phyloP scores from a whole-genome alignment of 371 early-diverging fungal genomes.

The Encephalitozoon intestinalis region DNA sequence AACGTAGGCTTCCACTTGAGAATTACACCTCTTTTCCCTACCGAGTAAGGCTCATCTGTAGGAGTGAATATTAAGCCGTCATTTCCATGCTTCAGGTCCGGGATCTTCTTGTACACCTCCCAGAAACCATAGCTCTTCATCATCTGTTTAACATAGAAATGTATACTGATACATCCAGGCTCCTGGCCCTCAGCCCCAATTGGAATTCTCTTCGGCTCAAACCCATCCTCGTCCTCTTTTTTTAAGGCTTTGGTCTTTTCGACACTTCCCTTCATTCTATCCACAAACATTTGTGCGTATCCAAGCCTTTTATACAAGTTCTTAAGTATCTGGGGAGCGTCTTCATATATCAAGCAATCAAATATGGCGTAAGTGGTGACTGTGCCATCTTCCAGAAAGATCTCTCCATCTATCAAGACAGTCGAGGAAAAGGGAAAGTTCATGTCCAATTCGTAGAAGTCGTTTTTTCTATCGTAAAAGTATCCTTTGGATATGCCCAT shows the following conservation, averaged over 20 bases:
- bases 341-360: constrained; percentile 55
- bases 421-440: neutral
- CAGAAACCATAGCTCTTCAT: constrained; percentile 57
- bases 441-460: constrained; percentile 27
- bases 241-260: neutral
- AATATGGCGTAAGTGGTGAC: constrained; percentile 45
- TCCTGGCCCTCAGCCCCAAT: neutral
- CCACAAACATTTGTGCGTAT: constrained; percentile 41
- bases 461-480: constrained; percentile 58
- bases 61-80: constrained; percentile 94
- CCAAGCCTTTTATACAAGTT: constrained; percentile 50
- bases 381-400: constrained; percentile 27
- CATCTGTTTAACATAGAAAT: constrained; percentile 54
- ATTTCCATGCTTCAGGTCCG: constrained; percentile 70
- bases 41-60: constrained; percentile 68
- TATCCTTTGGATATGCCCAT: constrained; percentile 15
- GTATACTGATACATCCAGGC: neutral
- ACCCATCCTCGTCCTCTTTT: neutral
- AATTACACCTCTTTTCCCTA: constrained; percentile 77
- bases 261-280: neutral
- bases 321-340: neutral
- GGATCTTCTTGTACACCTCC: constrained; percentile 51
- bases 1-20: constrained; percentile 96
- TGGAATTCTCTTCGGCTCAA: neutral
- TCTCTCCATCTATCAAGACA: constrained; percentile 59